Percentiles rank a stretch among this genome's conserved stretches.
Conservation (phyloP, 2,329 filamentous ascomycete species). For the Fusarium sp. region DNA sequence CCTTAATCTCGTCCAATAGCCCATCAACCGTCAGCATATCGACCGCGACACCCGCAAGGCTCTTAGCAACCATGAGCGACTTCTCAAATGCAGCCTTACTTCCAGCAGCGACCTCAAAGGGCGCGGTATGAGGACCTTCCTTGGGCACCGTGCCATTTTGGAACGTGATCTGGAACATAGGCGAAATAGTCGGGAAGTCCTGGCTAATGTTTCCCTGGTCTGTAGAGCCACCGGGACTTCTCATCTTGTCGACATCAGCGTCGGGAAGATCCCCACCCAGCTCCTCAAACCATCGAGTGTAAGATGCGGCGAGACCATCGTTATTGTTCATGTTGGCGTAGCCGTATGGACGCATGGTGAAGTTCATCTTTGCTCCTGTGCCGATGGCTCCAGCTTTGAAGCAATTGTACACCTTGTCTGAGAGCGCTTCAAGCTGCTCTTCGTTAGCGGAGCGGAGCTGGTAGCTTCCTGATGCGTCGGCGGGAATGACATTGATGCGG, state of each 20-base stretch:
- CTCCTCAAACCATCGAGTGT: constrained; percentile 39
- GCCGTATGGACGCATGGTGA: constrained; percentile 48
- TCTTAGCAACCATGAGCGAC: constrained; percentile 60
- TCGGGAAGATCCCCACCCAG: constrained; percentile 41
- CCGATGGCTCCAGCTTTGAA: constrained; percentile 48
- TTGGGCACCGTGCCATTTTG: constrained; percentile 39
- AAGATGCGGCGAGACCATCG: constrained; percentile 41
- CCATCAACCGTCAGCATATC: constrained; percentile 58
- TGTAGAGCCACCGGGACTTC: constrained; percentile 40
- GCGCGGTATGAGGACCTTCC: constrained; percentile 62
- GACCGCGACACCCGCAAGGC: constrained; percentile 59
- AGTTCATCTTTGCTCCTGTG: constrained; percentile 49
- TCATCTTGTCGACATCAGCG: constrained; percentile 42
- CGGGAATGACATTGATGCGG: constrained; percentile 41
- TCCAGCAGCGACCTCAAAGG: constrained; percentile 63
- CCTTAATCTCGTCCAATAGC: constrained; percentile 50
- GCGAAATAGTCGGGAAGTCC: constrained; percentile 44
- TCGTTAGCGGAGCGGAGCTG: constrained; percentile 63
- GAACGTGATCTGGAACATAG: constrained; percentile 43
- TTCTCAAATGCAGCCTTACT: constrained; percentile 59
- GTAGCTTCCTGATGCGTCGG: constrained; percentile 68
- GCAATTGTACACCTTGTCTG: constrained; percentile 39
- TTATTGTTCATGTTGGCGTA: constrained; percentile 50
- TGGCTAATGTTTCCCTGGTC: constrained; percentile 49
- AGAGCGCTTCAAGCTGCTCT: constrained; percentile 36